Conservation (phyloP, 176 grass and related monocot genomes). For the Zoysia japonica region DNA sequence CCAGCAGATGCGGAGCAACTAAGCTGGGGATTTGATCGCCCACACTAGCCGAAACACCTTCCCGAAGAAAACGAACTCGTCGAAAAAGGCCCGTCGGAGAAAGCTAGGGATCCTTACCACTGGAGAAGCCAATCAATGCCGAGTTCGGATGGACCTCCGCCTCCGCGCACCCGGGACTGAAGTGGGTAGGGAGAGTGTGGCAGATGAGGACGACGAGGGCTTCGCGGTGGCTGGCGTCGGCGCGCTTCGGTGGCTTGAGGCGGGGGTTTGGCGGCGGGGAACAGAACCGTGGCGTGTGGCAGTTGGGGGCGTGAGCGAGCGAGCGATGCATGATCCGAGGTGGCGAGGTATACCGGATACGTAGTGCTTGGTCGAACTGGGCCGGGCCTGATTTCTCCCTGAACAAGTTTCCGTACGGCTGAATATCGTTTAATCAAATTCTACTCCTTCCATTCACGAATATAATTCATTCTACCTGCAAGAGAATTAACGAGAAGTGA, state of each 20-base stretch:
- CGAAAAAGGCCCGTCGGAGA: neutral
- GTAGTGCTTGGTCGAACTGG: no score
- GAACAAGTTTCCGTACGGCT: no score
- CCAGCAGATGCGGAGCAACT: neutral
- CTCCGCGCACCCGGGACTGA: neutral
- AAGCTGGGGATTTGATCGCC: neutral
- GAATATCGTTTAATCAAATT: no score
- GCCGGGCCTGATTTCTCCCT: no score
- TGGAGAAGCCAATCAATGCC: neutral
- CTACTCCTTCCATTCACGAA: no score
- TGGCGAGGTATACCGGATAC: neutral
- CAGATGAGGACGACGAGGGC: neutral
- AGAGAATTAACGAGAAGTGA: no score
- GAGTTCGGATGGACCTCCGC: neutral
- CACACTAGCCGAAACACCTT: neutral
- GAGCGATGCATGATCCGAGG: neutral
- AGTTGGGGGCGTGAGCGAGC: conserved; percentile 2
- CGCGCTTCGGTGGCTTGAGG: neutral
- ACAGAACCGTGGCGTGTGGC: neutral
- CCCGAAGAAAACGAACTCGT: neutral
- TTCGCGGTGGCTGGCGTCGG: neutral
- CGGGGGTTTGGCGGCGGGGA: neutral
- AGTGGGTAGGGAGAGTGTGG: neutral
- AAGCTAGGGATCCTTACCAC: conserved; percentile 31
- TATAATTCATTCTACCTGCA: no score